Conservation (phyloP, 805 yeast genomes). For the Sugiyamaella smithiae region DNA sequence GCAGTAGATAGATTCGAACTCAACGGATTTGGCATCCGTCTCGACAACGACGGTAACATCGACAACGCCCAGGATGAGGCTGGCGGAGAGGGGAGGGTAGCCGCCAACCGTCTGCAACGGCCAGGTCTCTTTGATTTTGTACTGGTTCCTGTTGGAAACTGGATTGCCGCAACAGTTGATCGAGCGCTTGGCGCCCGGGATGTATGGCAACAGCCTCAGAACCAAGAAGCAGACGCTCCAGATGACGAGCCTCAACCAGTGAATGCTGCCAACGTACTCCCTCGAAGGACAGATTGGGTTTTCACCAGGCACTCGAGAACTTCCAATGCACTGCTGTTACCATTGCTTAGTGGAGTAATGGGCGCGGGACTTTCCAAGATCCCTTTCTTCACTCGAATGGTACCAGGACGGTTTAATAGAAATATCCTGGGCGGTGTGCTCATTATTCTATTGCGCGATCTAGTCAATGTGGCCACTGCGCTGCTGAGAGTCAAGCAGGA, state of each 20-base stretch:
- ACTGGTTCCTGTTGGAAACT: not conserved
- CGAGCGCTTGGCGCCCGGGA: slow-evolving; percentile 3
- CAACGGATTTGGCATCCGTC: not conserved
- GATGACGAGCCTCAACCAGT: not conserved
- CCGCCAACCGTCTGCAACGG: not conserved
- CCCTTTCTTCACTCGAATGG: slow-evolving; percentile 17
- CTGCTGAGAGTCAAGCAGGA: slow-evolving; percentile 20
- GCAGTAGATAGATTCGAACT: slow-evolving; percentile 3
- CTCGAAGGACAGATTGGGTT: slow-evolving; percentile 22
- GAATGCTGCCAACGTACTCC: not conserved
- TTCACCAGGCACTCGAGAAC: slow-evolving; percentile 17
- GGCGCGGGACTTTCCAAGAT: slow-evolving; percentile 20
- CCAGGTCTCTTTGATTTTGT: slow-evolving; percentile 1
- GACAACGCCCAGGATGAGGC: slow-evolving; percentile 10
- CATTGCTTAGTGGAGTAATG: slow-evolving; percentile 19
- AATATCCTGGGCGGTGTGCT: slow-evolving; percentile 27
- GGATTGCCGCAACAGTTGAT: slow-evolving; percentile 2
- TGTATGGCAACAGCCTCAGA: not conserved
- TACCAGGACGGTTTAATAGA: slow-evolving; percentile 25
- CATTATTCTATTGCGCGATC: slow-evolving; percentile 24
- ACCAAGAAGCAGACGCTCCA: not conserved
- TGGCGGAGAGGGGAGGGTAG: not conserved
- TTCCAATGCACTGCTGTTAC: slow-evolving; percentile 22
- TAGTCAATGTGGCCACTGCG: slow-evolving; percentile 27
- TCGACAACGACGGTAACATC: slow-evolving; percentile 2